Evolutionary conservation across 768 basidiomycete genomes (phyloP), one percentile per base, ranked within the genome.

Genomic region (Sutorius australiensis): DNA sequence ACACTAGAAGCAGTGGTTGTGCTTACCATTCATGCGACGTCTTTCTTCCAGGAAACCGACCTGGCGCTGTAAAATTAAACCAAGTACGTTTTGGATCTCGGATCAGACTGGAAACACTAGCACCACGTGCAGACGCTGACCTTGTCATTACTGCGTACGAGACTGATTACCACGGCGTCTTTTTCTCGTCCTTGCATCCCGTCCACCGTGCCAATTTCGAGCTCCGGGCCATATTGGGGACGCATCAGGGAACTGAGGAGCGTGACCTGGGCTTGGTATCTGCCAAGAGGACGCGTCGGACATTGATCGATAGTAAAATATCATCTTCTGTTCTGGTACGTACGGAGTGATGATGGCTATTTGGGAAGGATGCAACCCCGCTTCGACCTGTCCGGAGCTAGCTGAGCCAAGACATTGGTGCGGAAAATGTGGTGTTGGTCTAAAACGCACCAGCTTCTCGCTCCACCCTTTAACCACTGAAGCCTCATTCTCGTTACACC

Each of bases 171-270:
- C 36, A 98, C 83, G 0, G 93, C 93, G 49, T 98, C 92, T 60
- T 92, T 92, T 68, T 99, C 95, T 45, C 97, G 82, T 0, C 95
- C 95, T 74, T 99, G 97, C 86, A 98, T 90, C 0, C 94, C 93
- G 64, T 98, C 97, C 1, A 98, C 94, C 0, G 89, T 92, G 1
- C 95, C 97, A 40, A 97, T 92, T 60, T 98, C 94, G 1, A 98
- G 78, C 24, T 74, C 73, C 0, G 75, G 67, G 0, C 87, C 88
- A 61, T 89, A 78, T n/a, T 73, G 66, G 0, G 87, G 83, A 21
- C 87, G 82, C 17, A 99, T 73, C 39, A 92, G 73, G 0, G 87
- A 84, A 0, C 90, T 81, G 36, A 98, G 75, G 1, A 94, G 77
- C 3, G 87, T 82, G 4, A 98, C 95, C 69, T 99, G 97, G 0